Percentiles rank a stretch among this genome's conserved stretches.
These are phyloP conservation scores for Nemania diffusa DNA, from an alignment of 2,329 filamentous ascomycete genomes.

Conservation along the genomic window DNA sequence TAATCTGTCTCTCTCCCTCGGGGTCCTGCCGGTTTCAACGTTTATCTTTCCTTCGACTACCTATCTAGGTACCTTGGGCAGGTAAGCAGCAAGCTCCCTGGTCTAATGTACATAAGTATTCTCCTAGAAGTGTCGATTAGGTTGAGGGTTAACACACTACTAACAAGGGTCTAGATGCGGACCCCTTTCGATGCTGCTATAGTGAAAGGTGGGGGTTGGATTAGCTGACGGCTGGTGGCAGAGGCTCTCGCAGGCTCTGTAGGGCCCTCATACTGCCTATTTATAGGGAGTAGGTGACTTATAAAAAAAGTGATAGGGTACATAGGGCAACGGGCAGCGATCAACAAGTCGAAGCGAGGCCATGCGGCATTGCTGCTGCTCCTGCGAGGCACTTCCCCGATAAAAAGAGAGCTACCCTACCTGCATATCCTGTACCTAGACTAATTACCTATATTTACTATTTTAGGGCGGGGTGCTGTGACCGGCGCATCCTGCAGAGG, in stretches of 20 bases:
- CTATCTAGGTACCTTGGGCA: too few species aligned
- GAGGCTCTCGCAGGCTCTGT: too few species aligned
- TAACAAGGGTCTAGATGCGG: slow-evolving; percentile 26
- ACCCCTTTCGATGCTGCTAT: slow-evolving; percentile 6
- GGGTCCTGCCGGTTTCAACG: not conserved
- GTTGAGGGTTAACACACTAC: slow-evolving; percentile 5
- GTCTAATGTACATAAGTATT: slow-evolving; percentile 5
- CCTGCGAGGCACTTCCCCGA: not conserved
- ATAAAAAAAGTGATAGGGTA: not conserved
- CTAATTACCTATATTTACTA: too few species aligned
- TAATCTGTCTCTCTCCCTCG: not conserved
- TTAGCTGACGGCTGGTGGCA: not conserved
- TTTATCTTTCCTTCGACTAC: not conserved
- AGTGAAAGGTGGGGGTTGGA: not conserved
- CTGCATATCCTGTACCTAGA: too few species aligned
- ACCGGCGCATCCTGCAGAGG: slow-evolving; percentile 12
- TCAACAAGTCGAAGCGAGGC: not conserved
- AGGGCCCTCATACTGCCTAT: too few species aligned
- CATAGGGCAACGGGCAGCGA: not conserved
- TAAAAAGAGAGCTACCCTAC: too few species aligned
- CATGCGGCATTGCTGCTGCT: not conserved
- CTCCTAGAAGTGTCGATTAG: not conserved
- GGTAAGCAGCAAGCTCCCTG: not conserved
- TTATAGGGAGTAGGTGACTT: not conserved
- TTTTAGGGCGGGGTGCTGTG: slow-evolving; percentile 16